Percentiles rank a stretch among this genome's conserved stretches.
phyloP scores from a whole-genome alignment of 164 flowering plant genomes.

The Stephania yunnanensis region DNA sequence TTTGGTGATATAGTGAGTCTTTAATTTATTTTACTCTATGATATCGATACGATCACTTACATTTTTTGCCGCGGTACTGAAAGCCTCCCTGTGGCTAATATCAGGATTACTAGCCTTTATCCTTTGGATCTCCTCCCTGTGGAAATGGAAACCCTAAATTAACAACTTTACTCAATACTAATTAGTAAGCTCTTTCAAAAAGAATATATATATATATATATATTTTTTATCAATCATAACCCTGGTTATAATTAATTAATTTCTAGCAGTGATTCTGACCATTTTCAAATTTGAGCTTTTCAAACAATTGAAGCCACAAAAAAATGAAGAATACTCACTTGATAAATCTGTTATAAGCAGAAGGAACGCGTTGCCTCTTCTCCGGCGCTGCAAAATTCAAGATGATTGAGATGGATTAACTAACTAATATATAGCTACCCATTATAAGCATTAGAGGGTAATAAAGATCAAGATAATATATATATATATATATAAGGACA shows the following conservation, averaged over 20 bases:
- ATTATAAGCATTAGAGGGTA: too few species aligned
- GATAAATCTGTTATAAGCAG: conserved; percentile 78
- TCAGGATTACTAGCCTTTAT: conserved; percentile 52
- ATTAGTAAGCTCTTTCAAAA: too few species aligned
- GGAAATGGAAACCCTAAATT: not conserved
- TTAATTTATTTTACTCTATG: not conserved
- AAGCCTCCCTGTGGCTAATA: conserved; percentile 50
- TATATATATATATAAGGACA: too few species aligned
- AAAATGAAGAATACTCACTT: conserved; percentile 43
- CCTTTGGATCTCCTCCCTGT: conserved; percentile 59
- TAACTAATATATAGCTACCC: too few species aligned
- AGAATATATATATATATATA: too few species aligned
- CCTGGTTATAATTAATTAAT: too few species aligned
- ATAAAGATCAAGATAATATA: too few species aligned
- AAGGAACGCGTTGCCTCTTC: conserved; percentile 80
- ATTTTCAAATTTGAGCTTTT: not conserved
- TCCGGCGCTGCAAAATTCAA: conserved; percentile 43
- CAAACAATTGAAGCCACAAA: not conserved
- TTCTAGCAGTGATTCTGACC: too few species aligned
- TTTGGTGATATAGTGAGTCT: not conserved
- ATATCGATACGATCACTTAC: conserved; percentile 22
- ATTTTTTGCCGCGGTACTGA: conserved; percentile 56
- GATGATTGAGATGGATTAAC: not conserved
- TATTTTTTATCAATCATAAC: too few species aligned
- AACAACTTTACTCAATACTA: too few species aligned